A percentile compares a stretch with the other conserved stretches of the same genome.
These are phyloP conservation scores for Neonectria coccinea DNA, from an alignment of 2,329 filamentous ascomycete species.

Conservation along the genomic window DNA sequence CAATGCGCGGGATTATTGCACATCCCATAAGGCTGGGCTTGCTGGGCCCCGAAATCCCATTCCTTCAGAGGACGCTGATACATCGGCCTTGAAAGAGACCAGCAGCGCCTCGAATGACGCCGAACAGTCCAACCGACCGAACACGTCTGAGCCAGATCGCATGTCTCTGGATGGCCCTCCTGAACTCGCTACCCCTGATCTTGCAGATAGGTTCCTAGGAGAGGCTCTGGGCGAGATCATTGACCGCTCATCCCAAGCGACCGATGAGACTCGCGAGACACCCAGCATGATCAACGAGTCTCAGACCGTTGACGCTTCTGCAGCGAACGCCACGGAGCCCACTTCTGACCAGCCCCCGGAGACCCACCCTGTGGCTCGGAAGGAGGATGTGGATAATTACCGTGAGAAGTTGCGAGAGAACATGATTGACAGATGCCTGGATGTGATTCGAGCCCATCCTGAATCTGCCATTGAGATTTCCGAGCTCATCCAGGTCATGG, in stretches of 20 bases:
- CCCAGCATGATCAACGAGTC: slow-evolving; percentile 40
- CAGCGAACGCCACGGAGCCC: slow-evolving; percentile 27
- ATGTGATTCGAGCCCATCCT: slow-evolving; percentile 88
- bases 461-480: slow-evolving; percentile 91
- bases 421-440: slow-evolving; percentile 89
- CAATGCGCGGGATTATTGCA: slow-evolving; percentile 80
- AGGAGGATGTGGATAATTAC: slow-evolving; percentile 84
- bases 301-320: slow-evolving; percentile 22
- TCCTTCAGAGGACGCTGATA: slow-evolving; percentile 67
- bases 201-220: slow-evolving; percentile 41
- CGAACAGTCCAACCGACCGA: slow-evolving; percentile 42
- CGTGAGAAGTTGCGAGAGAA: slow-evolving; percentile 78
- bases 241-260: slow-evolving; percentile 38
- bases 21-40: slow-evolving; percentile 67
- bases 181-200: slow-evolving; percentile 41
- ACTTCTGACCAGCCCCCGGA: slow-evolving; percentile 32
- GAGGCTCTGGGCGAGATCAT: slow-evolving; percentile 48
- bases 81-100: slow-evolving; percentile 47
- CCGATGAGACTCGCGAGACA: slow-evolving; percentile 37
- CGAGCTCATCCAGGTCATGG: slow-evolving; percentile 83
- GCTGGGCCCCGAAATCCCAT: slow-evolving; percentile 75
- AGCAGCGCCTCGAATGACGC: slow-evolving; percentile 34
- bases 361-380: slow-evolving; percentile 51
- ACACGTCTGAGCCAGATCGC: slow-evolving; percentile 49
- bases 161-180: slow-evolving; percentile 54